phyloP scores from a whole-genome alignment of 2,329 filamentous ascomycete species.

The Coniochaeta prunicola region DNA sequence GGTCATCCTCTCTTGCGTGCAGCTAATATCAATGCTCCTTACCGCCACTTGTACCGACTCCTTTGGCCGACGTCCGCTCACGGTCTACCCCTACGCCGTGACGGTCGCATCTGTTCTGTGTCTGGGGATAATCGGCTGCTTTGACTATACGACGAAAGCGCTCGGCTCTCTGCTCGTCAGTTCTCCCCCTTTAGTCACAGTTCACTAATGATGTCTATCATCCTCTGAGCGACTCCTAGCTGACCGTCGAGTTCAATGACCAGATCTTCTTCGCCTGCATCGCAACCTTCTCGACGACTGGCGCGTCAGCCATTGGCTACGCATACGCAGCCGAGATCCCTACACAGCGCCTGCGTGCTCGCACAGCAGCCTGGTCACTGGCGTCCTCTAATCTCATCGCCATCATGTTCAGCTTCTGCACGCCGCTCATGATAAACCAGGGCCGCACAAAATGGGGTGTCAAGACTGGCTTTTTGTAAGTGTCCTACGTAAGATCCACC shows the following conservation, averaged over 20 bases:
- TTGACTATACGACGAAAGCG: no score
- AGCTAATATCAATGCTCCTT: constrained; percentile 20
- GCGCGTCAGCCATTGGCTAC: constrained; percentile 32
- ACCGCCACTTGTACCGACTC: constrained; percentile 23
- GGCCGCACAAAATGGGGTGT: constrained; percentile 27
- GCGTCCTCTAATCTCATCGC: constrained; percentile 30
- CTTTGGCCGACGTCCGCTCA: constrained; percentile 28
- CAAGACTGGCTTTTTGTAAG: constrained; percentile 37
- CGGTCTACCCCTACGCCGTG: constrained; percentile 27
- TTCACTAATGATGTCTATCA: no score
- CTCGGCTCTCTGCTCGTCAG: no score
- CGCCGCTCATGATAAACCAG: constrained; percentile 34
- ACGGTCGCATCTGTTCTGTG: no score
- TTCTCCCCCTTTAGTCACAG: no score
- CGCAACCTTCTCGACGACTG: constrained; percentile 32
- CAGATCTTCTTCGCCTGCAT: constrained; percentile 33
- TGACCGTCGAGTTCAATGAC: constrained; percentile 26
- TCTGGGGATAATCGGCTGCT: no score
- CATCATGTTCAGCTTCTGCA: constrained; percentile 37
- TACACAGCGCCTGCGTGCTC: constrained; percentile 29
- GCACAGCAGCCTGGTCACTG: constrained; percentile 27
- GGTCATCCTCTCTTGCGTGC: background rate
- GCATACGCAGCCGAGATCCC: constrained; percentile 33
- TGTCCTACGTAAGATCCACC: no score
- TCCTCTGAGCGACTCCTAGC: constrained; percentile 28